phyloP scores from a whole-genome alignment of 2,329 filamentous ascomycete species.

The Penicillium rolfsii region DNA sequence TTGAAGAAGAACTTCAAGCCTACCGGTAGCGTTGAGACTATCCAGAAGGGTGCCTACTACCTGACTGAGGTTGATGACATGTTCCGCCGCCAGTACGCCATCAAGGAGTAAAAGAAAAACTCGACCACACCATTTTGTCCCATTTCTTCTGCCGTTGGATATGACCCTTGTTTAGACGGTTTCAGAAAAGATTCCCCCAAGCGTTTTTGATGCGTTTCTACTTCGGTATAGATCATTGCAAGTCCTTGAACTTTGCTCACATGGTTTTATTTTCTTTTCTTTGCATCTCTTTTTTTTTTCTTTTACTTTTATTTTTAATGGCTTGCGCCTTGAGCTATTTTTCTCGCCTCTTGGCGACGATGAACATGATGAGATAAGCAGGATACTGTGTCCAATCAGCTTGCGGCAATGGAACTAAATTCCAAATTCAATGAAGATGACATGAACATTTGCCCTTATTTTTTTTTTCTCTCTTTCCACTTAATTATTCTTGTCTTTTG shows the following conservation, averaged over 20 bases:
- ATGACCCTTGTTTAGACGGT: slow-evolving; percentile 37
- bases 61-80: slow-evolving; percentile 79
- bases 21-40: slow-evolving; percentile 67
- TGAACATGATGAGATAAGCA: slow-evolving; percentile 29
- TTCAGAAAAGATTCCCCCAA: slow-evolving; percentile 40
- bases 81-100: slow-evolving; percentile 77
- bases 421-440: background rate
- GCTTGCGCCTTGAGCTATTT: slow-evolving; percentile 11
- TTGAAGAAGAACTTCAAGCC: slow-evolving; percentile 78
- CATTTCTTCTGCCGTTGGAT: slow-evolving; percentile 32
- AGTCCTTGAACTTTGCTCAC: slow-evolving; percentile 12
- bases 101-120: slow-evolving; percentile 65
- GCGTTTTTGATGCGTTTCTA: slow-evolving; percentile 30
- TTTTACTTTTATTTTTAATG: background rate
- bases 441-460: background rate
- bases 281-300: slow-evolving; percentile 7
- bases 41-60: slow-evolving; percentile 73
- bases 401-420: background rate
- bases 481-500: background rate
- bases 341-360: slow-evolving; percentile 17
- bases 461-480: background rate
- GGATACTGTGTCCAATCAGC: slow-evolving; percentile 4
- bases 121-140: slow-evolving; percentile 17
- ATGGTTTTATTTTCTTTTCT: slow-evolving; percentile 15
- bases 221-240: slow-evolving; percentile 31